Evolutionary conservation across 441 rosid species (phyloP), one percentile per base, ranked within the genome.

Genomic region (Omphalea diandra): DNA sequence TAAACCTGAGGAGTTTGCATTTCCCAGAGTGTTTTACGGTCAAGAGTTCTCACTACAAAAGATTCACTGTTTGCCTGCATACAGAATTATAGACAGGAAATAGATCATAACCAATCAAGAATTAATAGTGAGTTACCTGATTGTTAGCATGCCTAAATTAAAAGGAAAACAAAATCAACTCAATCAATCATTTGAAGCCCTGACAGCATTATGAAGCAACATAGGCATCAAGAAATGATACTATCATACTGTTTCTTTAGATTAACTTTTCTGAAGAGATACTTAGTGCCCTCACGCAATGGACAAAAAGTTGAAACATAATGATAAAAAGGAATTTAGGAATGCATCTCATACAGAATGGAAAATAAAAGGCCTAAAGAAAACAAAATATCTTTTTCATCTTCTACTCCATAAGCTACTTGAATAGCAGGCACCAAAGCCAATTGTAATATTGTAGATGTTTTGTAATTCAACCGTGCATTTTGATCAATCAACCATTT

Each of bases 1-100:
- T 46, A 29, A 77, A 91, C 98, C 97, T 94, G 97, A 50, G 97
- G 98, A 46, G 98, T 91, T 77, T 94, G 98, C 97, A 94, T 94
- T 74, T 94, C 97, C 98, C 97, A 91, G 57, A 91, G 94, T 12
- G 90, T 94, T 79, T 84, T 94, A 26, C 97, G 85, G 75, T 94
- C 95, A 35, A 94, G 87, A 64, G 98, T 94, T 84, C 73, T 87
- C 60, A 86, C 93, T 29, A 94, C 97, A 63, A 90, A 90, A 17
- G 90, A 87, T 67, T 90, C 85, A 38, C 83, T 74, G 63, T 85
- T 86, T 53, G 91, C 97, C 98, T 91, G 88, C 43, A 71, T 27
- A 8, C 1, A 41, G 18, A n/a, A n/a, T n/a, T n/a, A n/a, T n/a
- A n/a, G n/a, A 56, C 14, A 59, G 27, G 52, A 14, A 57, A 67